Base-by-base conservation (phyloP, 2,329 filamentous ascomycete species). In the Mollisia scopiformis region DNA sequence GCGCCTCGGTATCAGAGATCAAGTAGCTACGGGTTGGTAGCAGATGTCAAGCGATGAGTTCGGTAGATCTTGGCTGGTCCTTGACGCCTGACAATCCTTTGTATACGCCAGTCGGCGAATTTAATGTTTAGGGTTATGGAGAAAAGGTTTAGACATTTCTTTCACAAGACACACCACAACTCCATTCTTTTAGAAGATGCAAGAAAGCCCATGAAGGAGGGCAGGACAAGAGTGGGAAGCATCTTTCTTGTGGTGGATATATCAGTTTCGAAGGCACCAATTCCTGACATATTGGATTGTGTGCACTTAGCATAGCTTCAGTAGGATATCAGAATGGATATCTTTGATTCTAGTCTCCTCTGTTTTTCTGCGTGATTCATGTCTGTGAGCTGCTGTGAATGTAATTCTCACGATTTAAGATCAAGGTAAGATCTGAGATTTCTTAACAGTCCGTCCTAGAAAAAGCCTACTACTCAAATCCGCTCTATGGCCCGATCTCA, bases 11-110 rank as follows among this genome's bases (percentile, higher is more conserved):
- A 69, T 41, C 62, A 67, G 53, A 65, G 70, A 58, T 49, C 16
- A 13, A 69, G 67, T 35, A 67, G 62, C 51, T 68, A 72, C 43
- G 69, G 68, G 1, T 65, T 61, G 57, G 10, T 72, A 49, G 60
- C 65, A 33, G 66, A 68, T 55, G 62, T 56, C 33, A 67, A 64
- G 53, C 35, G 50, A 47, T 59, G 57, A 59, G 10, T 27, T 47
- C 10, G 6, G 23, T 10, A 10, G 43, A 41, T 41, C 43, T 47
- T 16, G 43, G 43, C 23, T 47, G 43, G 43, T 47, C 43, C 25
- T 25, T 27, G 43, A 28, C 6, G 28, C 43, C 23, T 25, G 21
- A 25, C 23, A 13, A 27, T 27, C 43, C 43, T 47, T 47, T 47
- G 43, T 47, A 47, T 47, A 47, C 28, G 7, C 25, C 21, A 19